Conservation (phyloP, 2,329 filamentous ascomycete species). For the Pseudovirgaria hyperparasitica region DNA sequence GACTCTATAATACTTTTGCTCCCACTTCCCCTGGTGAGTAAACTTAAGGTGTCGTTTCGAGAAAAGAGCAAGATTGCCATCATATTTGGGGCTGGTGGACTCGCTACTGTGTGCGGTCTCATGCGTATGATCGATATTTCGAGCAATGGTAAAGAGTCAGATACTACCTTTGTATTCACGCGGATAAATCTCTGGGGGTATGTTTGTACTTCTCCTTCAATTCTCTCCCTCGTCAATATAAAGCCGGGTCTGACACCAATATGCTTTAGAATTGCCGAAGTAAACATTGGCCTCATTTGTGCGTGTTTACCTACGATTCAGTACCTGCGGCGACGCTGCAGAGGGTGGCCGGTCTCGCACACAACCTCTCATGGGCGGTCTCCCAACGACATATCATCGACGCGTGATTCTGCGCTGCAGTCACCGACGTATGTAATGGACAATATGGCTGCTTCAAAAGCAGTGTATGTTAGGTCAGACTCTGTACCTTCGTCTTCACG, state of each 20-base stretch:
- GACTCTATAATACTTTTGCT: constrained; percentile 24
- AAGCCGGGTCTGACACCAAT: not conserved
- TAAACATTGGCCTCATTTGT: constrained; percentile 8
- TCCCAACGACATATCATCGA: too few relatives aligned
- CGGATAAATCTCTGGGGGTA: constrained; percentile 27
- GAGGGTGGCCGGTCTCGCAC: too few relatives aligned
- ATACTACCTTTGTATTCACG: constrained; percentile 23
- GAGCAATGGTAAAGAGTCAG: constrained; percentile 14
- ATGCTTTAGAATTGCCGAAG: constrained; percentile 7
- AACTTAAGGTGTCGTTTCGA: constrained; percentile 23
- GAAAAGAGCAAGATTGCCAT: constrained; percentile 26
- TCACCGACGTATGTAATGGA: too few relatives aligned
- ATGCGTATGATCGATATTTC: constrained; percentile 25
- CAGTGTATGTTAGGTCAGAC: too few relatives aligned
- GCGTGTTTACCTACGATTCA: constrained; percentile 7
- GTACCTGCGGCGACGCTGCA: too few relatives aligned
- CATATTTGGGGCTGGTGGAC: constrained; percentile 24
- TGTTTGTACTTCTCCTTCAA: constrained; percentile 3
- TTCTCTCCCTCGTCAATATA: not conserved
- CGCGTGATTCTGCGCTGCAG: too few relatives aligned
- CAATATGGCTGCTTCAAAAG: too few relatives aligned
- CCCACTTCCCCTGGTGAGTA: constrained; percentile 25
- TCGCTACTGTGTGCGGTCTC: constrained; percentile 26
- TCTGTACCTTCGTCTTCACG: too few relatives aligned
- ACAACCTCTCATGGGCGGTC: too few relatives aligned